phyloP scores from a whole-genome alignment of 2,329 filamentous ascomycete species.

The Microsporum audouinii region DNA sequence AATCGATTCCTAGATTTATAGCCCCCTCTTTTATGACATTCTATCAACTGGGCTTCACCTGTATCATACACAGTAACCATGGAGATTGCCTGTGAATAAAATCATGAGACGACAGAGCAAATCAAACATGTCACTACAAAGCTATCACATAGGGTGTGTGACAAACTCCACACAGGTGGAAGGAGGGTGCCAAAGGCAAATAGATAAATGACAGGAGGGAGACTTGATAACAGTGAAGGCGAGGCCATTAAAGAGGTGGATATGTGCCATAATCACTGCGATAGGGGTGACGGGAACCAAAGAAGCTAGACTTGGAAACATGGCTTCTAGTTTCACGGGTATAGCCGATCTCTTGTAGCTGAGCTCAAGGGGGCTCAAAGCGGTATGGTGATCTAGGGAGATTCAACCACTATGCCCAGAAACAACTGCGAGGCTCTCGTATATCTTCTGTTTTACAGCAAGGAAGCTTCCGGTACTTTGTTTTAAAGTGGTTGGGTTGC shows the following conservation, averaged over 20 bases:
- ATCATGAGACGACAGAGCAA: neutral
- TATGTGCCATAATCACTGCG: neutral
- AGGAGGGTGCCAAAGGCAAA: neutral
- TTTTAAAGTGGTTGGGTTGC: slow-evolving; percentile 33
- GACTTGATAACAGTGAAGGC: neutral
- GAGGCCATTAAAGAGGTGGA: neutral
- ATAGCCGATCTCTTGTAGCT: neutral
- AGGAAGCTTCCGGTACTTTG: slow-evolving; percentile 60
- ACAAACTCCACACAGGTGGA: neutral
- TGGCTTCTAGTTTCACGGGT: neutral
- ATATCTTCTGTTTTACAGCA: slow-evolving; percentile 81
- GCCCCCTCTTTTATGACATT: neutral
- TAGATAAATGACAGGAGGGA: neutral
- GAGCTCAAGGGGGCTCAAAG: neutral
- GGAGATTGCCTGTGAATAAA: slow-evolving; percentile 1
- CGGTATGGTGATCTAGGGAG: neutral
- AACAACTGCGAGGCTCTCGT: slow-evolving; percentile 86
- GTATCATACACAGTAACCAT: neutral
- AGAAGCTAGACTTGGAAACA: neutral
- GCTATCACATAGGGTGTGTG: neutral
- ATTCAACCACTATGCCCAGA: slow-evolving; percentile 40
- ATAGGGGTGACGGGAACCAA: neutral
- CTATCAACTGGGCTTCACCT: neutral
- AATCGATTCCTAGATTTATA: slow-evolving; percentile 1
- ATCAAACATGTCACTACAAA: slow-evolving; percentile 4